Evolutionary conservation across 2,329 filamentous ascomycete species (phyloP).

Genomic region (Ceratocystis destructans): DNA sequence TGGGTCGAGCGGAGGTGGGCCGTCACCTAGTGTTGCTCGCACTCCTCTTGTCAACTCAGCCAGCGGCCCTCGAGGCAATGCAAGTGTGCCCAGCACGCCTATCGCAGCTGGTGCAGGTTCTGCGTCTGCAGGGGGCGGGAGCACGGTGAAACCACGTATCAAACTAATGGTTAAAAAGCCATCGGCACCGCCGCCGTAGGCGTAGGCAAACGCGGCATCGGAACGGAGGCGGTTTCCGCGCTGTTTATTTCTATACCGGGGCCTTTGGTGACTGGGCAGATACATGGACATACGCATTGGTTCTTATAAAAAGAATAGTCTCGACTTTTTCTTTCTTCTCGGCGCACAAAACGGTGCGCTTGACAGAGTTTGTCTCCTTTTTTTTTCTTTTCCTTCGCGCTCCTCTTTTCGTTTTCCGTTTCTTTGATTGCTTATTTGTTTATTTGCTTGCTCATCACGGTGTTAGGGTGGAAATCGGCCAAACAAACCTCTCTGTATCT

Average conservation of each 20-base stretch:
- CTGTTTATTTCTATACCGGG: too few relatives aligned
- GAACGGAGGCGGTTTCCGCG: neutral
- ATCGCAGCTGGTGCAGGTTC: neutral
- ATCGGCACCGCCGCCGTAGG: neutral
- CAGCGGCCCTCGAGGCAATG: neutral
- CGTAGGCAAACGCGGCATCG: neutral
- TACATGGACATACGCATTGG: too few relatives aligned
- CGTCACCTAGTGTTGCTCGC: neutral
- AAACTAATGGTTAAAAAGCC: slow-evolving; percentile 19
- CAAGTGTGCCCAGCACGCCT: neutral
- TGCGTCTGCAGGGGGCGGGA: neutral
- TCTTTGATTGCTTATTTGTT: neutral
- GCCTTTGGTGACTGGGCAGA: too few relatives aligned
- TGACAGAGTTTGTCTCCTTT: too few relatives aligned
- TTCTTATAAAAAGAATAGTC: too few relatives aligned
- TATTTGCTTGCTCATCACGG: slow-evolving; percentile 1
- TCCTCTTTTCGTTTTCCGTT: neutral
- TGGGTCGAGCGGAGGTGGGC: neutral
- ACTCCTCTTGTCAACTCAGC: slow-evolving; percentile 1
- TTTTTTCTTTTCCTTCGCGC: too few relatives aligned
- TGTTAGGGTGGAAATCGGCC: neutral
- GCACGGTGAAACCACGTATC: slow-evolving; percentile 16
- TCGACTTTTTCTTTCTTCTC: too few relatives aligned
- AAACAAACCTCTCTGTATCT: neutral
- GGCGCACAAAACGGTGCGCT: too few relatives aligned